Base-by-base conservation (phyloP, 306 rosid genomes). In the Dryas drummondii region DNA sequence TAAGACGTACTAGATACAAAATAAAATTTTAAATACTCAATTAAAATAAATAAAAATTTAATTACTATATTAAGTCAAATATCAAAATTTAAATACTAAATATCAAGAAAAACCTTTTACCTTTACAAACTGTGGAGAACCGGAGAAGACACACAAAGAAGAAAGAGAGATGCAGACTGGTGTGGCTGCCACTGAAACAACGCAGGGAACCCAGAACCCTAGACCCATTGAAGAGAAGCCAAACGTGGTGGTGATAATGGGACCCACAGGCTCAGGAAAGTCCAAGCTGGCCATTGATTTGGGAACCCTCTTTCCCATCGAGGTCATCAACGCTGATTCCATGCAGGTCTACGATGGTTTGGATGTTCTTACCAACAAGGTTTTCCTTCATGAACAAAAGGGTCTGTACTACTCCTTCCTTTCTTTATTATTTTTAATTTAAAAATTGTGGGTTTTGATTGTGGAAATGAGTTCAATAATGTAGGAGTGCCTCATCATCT, bases 291-390 rank as follows among this genome's bases (percentile, higher is more conserved):
- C 97, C 78, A 78, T 94, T 22, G 98, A 94, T 82, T 78, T 94
- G 71, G 93, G 84, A 9, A 82, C 94, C 37, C 79, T 87, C 73
- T 90, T 91, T 50, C 90, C 97, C 9, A 7, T 94, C 19, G 97
- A 94, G 89, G 82, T 90, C 72, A 86, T 91, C 84, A 94, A 89
- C 80, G 96, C 97, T 53, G 97, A 94, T 79, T 91, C 98, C 64
- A 94, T 94, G 98, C 89, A 94, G 85, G 96, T 91, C 72, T 94
- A 91, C 84, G 67, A 67, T 11, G 97, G 97, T n/a, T 82, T 91
- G 67, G 94, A 90, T 69, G 88, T 94, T 79, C 96, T 91, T 87
- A 86, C 98, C 70, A 94, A 94, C 81, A 94, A 94, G 76, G 81
- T 90, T 67, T 82, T 93, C 16, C 81, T 73, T 70, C 54, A 81